A percentile compares a stretch with the other conserved stretches of the same genome.
phyloP scores from a whole-genome alignment of 306 rosid species.

The Quillaja saponaria region DNA sequence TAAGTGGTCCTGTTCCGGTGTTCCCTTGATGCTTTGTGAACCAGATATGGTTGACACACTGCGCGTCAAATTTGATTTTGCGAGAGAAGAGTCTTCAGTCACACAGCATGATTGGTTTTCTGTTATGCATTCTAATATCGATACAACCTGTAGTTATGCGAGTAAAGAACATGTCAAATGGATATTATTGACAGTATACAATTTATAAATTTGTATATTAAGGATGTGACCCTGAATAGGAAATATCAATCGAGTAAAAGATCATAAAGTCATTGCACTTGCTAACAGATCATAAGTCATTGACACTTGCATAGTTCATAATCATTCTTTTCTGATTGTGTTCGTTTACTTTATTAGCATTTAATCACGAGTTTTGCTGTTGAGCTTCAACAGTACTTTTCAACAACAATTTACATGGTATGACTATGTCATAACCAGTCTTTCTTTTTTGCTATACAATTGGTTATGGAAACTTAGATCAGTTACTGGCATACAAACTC shows the following conservation, averaged over 20 bases:
- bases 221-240: not conserved
- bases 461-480: too few relatives aligned
- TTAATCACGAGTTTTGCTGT: not conserved
- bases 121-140: constrained; percentile 26
- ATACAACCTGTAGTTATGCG: constrained; percentile 37
- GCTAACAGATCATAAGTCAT: not conserved
- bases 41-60: constrained; percentile 9
- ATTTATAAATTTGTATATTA: constrained; percentile 3
- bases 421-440: too few relatives aligned
- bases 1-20: not conserved
- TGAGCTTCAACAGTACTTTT: too few relatives aligned
- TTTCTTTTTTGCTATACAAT: too few relatives aligned
- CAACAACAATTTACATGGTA: too few relatives aligned
- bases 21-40: constrained; percentile 10
- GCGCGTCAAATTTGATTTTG: constrained; percentile 4
- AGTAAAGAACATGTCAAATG: constrained; percentile 12
- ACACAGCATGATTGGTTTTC: constrained; percentile 10
- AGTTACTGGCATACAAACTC: too few relatives aligned
- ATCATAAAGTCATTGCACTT: not conserved
- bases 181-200: constrained; percentile 1
- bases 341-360: not conserved
- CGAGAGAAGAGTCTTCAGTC: constrained; percentile 21
- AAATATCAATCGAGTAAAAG: too few relatives aligned
- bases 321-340: not conserved
- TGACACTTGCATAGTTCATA: too few relatives aligned